These are phyloP conservation scores for Sanghuangporus weigelae DNA, from an alignment of 1,284 basidiomycete genomes.

Conservation along the genomic window DNA sequence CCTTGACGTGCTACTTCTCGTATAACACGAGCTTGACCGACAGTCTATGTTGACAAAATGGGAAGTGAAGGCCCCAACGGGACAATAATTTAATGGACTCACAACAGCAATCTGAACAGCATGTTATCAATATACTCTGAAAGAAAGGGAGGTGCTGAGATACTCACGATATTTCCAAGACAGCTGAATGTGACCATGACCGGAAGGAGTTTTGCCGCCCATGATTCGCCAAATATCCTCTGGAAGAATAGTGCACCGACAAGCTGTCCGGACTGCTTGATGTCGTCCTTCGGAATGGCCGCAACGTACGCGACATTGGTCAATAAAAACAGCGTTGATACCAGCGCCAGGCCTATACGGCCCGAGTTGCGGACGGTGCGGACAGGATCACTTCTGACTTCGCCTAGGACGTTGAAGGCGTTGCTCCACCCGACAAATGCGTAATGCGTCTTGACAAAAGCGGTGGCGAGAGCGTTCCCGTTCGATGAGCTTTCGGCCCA, in stretches of 20 bases:
- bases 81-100: constrained; percentile 1
- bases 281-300: constrained; percentile 39
- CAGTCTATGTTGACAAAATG: constrained; percentile 22
- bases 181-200: constrained; percentile 38
- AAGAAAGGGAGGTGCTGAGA: constrained; percentile 1
- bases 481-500: constrained; percentile 39
- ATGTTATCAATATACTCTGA: not conserved
- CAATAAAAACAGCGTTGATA: constrained; percentile 41
- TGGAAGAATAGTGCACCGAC: constrained; percentile 47
- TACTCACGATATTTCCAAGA: constrained; percentile 36
- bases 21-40: constrained; percentile 42
- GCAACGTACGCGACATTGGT: constrained; percentile 39
- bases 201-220: constrained; percentile 34
- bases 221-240: constrained; percentile 41
- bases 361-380: constrained; percentile 40
- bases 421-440: constrained; percentile 41
- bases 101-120: constrained; percentile 24
- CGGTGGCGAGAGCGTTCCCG: constrained; percentile 40
- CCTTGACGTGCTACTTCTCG: constrained; percentile 37
- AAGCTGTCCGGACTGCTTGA: constrained; percentile 37
- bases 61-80: not conserved
- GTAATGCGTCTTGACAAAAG: constrained; percentile 41
- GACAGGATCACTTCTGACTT: constrained; percentile 35
- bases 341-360: constrained; percentile 36
- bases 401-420: constrained; percentile 41